Conservation (phyloP, 192 early-diverging fungal species). For the Coemansia pectinata region DNA sequence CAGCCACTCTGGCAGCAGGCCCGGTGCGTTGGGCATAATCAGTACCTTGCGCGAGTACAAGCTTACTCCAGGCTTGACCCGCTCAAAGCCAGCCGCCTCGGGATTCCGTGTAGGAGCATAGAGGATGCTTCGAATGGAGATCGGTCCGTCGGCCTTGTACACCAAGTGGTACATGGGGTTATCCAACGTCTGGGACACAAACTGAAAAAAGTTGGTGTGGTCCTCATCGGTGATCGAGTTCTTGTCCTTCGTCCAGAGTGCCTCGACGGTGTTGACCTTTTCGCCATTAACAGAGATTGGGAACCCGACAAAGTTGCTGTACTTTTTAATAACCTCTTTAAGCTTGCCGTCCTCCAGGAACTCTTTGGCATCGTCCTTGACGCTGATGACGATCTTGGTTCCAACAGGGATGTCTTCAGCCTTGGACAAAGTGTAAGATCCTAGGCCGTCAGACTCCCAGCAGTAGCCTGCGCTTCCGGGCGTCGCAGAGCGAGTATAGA, state of each 20-base stretch:
- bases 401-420: conserved; percentile 93
- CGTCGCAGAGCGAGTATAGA: conserved; percentile 83
- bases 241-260: conserved; percentile 89
- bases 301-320: conserved; percentile 98
- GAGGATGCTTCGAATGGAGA: conserved; percentile 87
- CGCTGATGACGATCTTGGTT: conserved; percentile 87
- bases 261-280: conserved; percentile 87
- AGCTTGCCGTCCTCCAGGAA: conserved; percentile 75
- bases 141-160: conserved; percentile 92
- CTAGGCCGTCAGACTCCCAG: conserved; percentile 93
- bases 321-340: conserved; percentile 73
- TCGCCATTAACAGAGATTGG: conserved; percentile 89
- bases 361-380: conserved; percentile 86
- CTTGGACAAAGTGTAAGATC: conserved; percentile 86
- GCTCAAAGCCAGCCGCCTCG: conserved; percentile 50
- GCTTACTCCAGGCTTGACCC: conserved; percentile 77
- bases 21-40: conserved; percentile 88
- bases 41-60: conserved; percentile 96
- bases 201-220: conserved; percentile 88
- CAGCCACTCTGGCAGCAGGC: conserved; percentile 87
- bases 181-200: conserved; percentile 68
- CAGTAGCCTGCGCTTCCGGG: conserved; percentile 84
- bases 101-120: conserved; percentile 76
- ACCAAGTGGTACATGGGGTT: conserved; percentile 84
- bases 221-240: conserved; percentile 76